Percentiles rank a stretch among this genome's conserved stretches.
These are phyloP conservation scores for Niveomyces coronatus DNA, from an alignment of 2,329 filamentous ascomycete species.

Conservation along the genomic window DNA sequence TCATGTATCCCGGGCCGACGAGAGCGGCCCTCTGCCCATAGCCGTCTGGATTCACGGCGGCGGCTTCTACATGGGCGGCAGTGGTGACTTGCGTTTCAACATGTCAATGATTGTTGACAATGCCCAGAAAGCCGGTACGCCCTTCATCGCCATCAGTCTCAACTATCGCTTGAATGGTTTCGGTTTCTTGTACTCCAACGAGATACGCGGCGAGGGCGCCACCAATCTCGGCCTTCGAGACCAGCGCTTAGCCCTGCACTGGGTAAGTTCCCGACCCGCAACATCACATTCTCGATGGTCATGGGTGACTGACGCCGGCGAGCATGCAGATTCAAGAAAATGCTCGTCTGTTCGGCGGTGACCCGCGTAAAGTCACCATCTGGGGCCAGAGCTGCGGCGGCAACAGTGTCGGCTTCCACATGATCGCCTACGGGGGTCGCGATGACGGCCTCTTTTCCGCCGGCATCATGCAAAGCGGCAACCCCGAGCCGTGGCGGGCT, in stretches of 20 bases:
- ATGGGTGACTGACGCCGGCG: too few species aligned
- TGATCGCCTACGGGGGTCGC: slow-evolving; percentile 29
- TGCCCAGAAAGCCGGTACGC: background rate
- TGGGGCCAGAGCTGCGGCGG: background rate
- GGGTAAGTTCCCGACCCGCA: too few species aligned
- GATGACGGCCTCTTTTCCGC: slow-evolving; percentile 30
- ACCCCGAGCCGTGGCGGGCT: too few species aligned
- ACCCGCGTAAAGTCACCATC: background rate
- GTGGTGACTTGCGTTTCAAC: background rate
- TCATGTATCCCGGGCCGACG: background rate
- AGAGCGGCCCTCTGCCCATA: background rate
- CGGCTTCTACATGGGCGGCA: slow-evolving; percentile 2
- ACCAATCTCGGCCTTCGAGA: background rate
- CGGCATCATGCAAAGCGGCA: slow-evolving; percentile 17
- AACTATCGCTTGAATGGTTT: slow-evolving; percentile 1
- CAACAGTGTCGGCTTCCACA: slow-evolving; percentile 35
- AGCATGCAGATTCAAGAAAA: background rate
- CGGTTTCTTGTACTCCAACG: background rate
- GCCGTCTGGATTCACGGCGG: background rate
- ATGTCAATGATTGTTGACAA: background rate
- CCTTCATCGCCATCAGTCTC: background rate
- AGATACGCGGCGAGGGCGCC: background rate
- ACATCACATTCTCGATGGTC: too few species aligned
- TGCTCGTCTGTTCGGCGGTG: background rate
- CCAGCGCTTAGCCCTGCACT: background rate